Base-by-base conservation (phyloP, 2,329 filamentous ascomycete genomes). In the Penicillium sp. region DNA sequence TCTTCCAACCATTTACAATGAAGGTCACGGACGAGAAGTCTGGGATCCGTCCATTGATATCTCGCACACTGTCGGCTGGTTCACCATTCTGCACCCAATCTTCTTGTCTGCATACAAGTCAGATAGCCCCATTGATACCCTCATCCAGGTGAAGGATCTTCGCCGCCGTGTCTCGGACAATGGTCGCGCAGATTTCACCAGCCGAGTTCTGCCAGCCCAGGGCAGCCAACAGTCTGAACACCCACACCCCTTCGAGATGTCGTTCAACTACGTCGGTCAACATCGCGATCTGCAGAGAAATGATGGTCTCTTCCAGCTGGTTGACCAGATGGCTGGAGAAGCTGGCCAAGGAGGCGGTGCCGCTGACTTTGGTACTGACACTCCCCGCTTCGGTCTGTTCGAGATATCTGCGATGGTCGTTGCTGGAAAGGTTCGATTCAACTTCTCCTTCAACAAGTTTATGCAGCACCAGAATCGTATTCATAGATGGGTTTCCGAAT, bases 401-500 rank as follows among this genome's bases (percentile, higher is more conserved):
- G 82, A 84, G 59, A 80, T 83, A 38, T 80, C 79, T 0, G 81
- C 81, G 1, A 77, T 81, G 52, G 75, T 82, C 4, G 77, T 78
- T 15, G 73, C 77, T 50, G 79, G 78, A 0, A 70, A 69, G 15
- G 71, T 83, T 25, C 76, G 78, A 9, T 79, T 83, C 51, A 77
- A 76, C 0, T 83, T 83, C 64, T 79, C 80, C 0, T 82, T 79
- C 68, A 83, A 82, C 61, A 72, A 73, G 15, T 68, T 74, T 31
- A 82, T 82, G 78, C 66, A 67, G 10, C 78, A 82, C 59, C 79
- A 82, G 56, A 64, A 72, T 2, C 65, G 66, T 0, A 79, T 83
- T 19, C 67, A 69, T 9, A 38, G 66, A 17, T 82, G 80, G 81
- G 72, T 82, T 4, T 66, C 68, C 0, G 63, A 67, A 35, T 81